A percentile compares a stretch with the other conserved stretches of the same genome.
Conservation (phyloP, 2,329 filamentous ascomycete genomes). For the Lomentospora prolificans region DNA sequence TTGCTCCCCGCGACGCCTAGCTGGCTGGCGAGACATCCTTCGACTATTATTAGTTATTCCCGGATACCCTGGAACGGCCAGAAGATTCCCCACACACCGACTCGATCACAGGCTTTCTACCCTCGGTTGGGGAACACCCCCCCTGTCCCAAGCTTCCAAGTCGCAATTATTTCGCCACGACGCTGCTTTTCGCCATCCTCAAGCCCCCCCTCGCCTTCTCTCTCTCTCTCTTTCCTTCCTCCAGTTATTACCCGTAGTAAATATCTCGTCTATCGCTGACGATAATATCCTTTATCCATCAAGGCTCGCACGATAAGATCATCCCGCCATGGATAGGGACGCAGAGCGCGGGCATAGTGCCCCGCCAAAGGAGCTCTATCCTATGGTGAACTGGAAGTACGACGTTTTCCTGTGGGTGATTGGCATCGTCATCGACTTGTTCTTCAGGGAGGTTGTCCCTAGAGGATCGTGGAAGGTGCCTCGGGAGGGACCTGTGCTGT, state of each 20-base stretch:
- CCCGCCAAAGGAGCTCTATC: slow-evolving; percentile 45
- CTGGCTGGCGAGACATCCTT: too few species aligned
- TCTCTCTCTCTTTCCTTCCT: neutral
- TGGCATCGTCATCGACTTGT: slow-evolving; percentile 81
- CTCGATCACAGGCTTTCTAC: slow-evolving; percentile 2
- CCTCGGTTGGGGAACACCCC: neutral
- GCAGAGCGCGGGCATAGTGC: neutral
- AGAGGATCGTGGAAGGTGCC: slow-evolving; percentile 93
- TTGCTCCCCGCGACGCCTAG: too few species aligned
- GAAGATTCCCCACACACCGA: neutral
- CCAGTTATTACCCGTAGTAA: too few species aligned
- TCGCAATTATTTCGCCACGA: neutral
- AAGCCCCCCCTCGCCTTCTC: neutral
- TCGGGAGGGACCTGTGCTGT: slow-evolving; percentile 76
- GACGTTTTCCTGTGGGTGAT: slow-evolving; percentile 70
- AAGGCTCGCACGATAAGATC: neutral
- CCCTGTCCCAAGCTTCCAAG: neutral
- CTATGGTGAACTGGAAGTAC: slow-evolving; percentile 66
- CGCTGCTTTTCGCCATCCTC: neutral
- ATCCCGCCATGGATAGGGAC: neutral
- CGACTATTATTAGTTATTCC: too few species aligned
- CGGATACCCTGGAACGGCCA: too few species aligned
- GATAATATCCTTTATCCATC: neutral
- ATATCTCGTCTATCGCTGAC: neutral
- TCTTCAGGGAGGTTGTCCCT: slow-evolving; percentile 96